Base-by-base conservation (phyloP, 306 rosid species). In the Purshia tridentata region DNA sequence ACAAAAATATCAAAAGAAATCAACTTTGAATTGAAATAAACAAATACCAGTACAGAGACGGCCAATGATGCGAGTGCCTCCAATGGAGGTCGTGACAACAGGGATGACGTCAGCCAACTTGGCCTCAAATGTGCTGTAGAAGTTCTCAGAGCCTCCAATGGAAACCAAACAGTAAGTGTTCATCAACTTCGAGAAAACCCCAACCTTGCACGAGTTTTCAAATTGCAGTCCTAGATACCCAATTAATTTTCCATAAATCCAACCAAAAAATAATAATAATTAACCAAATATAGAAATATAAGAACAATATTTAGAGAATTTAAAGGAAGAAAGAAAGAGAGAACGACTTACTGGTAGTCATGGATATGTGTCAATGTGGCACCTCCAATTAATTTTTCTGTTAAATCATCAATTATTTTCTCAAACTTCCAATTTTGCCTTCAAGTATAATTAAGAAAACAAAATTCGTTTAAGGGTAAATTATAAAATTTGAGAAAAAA, bases 81-180 rank as follows among this genome's bases (percentile, higher is more conserved):
- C 86, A 19, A 95, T 90, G 69, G 99, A 90, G 77, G 96, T 82
- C 77, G 90, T 95, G 55, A 95, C 92, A 46, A 95, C 90, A 4
- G 99, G 99, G 78, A 95, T 90, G 49, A 81, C 77, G 77, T 78
- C 97, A 5, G 86, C 82, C 79, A 95, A 82, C 84, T 91, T 98
- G n/a, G 89, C 0, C 81, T 95, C 99, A 67, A 86, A 90, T 37
- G 86, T 71, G 80, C 98, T 91, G 85, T 89, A 94, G 82, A 95
- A 95, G 77, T 76, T 86, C 76, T 95, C 99, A 16, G 99, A 95
- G 65, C 98, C 99, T 52, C 99, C 99, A 47, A 91, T 95, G 45
- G 98, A 92, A 73, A 95, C 99, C 93, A 95, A 82, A 67, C 99
- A 95, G 83, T 88, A 95, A 3, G 92, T 92, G 77, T 95, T 95